Conservation (phyloP, 2,329 filamentous ascomycete genomes). For the Madurella mycetomatis region DNA sequence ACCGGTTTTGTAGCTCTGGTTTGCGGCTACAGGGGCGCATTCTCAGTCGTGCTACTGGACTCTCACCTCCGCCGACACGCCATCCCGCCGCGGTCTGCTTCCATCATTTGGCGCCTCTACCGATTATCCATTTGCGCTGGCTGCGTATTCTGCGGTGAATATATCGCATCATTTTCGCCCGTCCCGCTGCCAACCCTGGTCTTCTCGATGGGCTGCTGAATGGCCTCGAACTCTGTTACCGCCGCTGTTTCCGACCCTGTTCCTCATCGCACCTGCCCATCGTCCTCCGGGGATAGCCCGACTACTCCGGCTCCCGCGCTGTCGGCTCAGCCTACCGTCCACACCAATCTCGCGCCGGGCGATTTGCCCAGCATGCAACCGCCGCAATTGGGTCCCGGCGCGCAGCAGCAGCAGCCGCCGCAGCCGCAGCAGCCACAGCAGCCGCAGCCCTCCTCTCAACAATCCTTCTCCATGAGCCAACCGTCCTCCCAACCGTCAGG, state of each 20-base stretch:
- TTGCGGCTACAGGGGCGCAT: constrained; percentile 3
- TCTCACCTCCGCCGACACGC: not conserved
- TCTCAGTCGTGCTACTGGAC: not conserved
- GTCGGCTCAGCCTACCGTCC: constrained; percentile 7
- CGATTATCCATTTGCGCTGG: not conserved
- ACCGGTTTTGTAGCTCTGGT: constrained; percentile 9
- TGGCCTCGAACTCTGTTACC: constrained; percentile 38
- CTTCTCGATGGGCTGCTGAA: constrained; percentile 27
- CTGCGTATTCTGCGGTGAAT: not conserved
- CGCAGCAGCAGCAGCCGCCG: constrained; percentile 24
- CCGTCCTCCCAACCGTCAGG: constrained; percentile 43
- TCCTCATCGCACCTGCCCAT: constrained; percentile 24
- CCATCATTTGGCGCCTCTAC: not conserved
- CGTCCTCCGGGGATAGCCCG: constrained; percentile 23
- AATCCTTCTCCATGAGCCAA: constrained; percentile 55
- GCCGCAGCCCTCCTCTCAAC: constrained; percentile 48
- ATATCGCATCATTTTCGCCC: not conserved
- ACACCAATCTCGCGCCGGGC: not conserved
- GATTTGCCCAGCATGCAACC: constrained; percentile 22
- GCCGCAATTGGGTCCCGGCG: constrained; percentile 25
- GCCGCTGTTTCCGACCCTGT: constrained; percentile 24
- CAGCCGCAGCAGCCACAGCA: constrained; percentile 26
- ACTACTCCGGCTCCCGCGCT: constrained; percentile 14
- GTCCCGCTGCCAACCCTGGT: not conserved
- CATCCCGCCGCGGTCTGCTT: not conserved